Evolutionary conservation across 371 early-diverging fungal genomes (phyloP).

Genomic region (Gilbertella persicaria): DNA sequence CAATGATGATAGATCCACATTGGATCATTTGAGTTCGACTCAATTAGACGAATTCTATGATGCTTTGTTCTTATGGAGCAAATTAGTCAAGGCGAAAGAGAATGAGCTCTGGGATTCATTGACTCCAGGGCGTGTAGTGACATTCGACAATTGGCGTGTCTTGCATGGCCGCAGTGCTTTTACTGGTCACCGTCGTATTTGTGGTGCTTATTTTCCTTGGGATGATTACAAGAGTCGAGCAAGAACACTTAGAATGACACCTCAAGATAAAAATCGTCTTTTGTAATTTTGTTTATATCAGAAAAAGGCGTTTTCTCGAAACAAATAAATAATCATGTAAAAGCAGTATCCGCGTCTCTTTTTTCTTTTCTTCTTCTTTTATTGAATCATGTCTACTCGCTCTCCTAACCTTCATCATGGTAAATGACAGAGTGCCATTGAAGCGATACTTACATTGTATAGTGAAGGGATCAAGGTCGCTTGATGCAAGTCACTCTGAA

Average conservation of each 20-base stretch:
- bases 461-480: slow-evolving; percentile 16
- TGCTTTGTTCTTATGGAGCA: slow-evolving; percentile 74
- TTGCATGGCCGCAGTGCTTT: slow-evolving; percentile 84
- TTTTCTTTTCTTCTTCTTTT: slow-evolving; percentile 1
- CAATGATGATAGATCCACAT: slow-evolving; percentile 81
- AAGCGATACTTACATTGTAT: background rate
- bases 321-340: slow-evolving; percentile 1
- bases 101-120: slow-evolving; percentile 74
- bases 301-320: background rate
- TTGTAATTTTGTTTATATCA: slow-evolving; percentile 20
- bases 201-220: slow-evolving; percentile 79
- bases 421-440: background rate
- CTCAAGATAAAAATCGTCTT: slow-evolving; percentile 43
- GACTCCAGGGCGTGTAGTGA: slow-evolving; percentile 72
- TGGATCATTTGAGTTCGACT: slow-evolving; percentile 53
- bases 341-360: too few species aligned
- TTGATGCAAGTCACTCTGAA: slow-evolving; percentile 9
- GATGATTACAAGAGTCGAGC: slow-evolving; percentile 79
- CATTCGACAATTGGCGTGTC: slow-evolving; percentile 88
- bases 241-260: slow-evolving; percentile 33
- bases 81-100: slow-evolving; percentile 53
- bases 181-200: slow-evolving; percentile 75
- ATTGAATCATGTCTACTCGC: background rate
- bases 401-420: background rate
- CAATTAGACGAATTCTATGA: slow-evolving; percentile 71